Percentiles rank a stretch among this genome's conserved stretches.
phyloP scores from a whole-genome alignment of 805 yeast species.

The Candida rishiriensis region DNA sequence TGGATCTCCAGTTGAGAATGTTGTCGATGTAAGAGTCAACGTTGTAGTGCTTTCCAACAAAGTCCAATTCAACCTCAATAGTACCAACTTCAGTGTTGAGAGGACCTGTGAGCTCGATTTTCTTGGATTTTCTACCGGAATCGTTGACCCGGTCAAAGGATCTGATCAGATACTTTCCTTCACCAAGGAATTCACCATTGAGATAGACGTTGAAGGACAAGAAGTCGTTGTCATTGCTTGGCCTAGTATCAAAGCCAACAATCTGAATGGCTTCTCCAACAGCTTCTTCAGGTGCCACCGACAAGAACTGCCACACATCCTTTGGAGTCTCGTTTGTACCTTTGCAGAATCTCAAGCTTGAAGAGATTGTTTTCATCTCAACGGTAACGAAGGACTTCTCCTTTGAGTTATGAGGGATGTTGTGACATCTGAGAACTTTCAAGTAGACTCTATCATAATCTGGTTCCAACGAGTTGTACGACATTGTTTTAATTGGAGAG shows the following conservation, averaged over 20 bases:
- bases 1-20: constrained; percentile 48
- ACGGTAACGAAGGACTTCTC: constrained; percentile 46
- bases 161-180: constrained; percentile 43
- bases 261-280: constrained; percentile 69
- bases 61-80: constrained; percentile 53
- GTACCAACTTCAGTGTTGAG: constrained; percentile 39
- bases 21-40: constrained; percentile 50
- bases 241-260: constrained; percentile 47
- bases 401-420: constrained; percentile 8
- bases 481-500: constrained; percentile 59
- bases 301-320: constrained; percentile 63
- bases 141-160: constrained; percentile 24
- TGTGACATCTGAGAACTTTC: constrained; percentile 43
- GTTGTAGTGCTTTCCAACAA: constrained; percentile 66
- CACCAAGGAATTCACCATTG: constrained; percentile 61
- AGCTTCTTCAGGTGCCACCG: constrained; percentile 66
- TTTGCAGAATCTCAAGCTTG: constrained; percentile 53
- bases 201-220: constrained; percentile 52
- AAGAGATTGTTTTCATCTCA: constrained; percentile 48
- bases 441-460: constrained; percentile 59
- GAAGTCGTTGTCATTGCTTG: constrained; percentile 46
- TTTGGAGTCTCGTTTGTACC: constrained; percentile 57
- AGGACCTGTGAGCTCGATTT: constrained; percentile 37
- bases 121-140: constrained; percentile 40
- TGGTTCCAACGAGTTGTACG: constrained; percentile 58